Conservation (phyloP, 345 rosid genomes). For the Salix brachista region DNA sequence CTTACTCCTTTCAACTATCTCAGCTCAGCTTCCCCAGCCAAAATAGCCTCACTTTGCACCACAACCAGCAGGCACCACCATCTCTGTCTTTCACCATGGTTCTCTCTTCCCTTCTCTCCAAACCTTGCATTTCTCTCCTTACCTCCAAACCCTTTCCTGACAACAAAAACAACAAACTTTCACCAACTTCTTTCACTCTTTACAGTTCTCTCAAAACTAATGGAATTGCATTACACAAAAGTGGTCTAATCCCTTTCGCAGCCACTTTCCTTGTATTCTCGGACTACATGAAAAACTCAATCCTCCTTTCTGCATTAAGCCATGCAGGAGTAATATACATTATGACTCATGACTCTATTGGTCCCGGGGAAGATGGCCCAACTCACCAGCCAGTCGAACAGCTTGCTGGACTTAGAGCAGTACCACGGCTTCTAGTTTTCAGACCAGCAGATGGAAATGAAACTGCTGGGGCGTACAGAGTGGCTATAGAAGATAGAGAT, state of each 20-base stretch:
- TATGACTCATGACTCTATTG: conserved; percentile 41
- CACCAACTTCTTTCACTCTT: background rate
- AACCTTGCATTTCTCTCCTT: background rate
- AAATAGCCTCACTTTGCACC: background rate
- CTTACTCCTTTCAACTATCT: background rate
- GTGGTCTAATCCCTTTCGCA: conserved; percentile 28
- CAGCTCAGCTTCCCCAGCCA: background rate
- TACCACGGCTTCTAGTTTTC: conserved; percentile 30
- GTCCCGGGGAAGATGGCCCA: conserved; percentile 43
- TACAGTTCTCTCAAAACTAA: conserved; percentile 1
- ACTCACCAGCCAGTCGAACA: conserved; percentile 44
- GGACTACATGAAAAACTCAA: conserved; percentile 35
- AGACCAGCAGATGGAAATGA: conserved; percentile 41
- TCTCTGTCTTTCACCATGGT: conserved; percentile 3
- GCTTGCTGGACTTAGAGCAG: conserved; percentile 33
- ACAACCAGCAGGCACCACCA: background rate
- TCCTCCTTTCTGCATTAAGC: conserved; percentile 35
- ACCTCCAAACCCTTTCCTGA: background rate
- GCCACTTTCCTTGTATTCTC: conserved; percentile 38
- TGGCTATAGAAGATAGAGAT: conserved; percentile 16
- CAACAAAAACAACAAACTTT: background rate
- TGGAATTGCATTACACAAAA: conserved; percentile 35
- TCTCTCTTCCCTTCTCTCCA: conserved; percentile 13
- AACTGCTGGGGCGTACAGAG: conserved; percentile 37
- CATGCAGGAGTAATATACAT: conserved; percentile 34